These are phyloP conservation scores for Tephrocybe sp. DNA, from an alignment of 768 basidiomycete species.

Conservation along the genomic window DNA sequence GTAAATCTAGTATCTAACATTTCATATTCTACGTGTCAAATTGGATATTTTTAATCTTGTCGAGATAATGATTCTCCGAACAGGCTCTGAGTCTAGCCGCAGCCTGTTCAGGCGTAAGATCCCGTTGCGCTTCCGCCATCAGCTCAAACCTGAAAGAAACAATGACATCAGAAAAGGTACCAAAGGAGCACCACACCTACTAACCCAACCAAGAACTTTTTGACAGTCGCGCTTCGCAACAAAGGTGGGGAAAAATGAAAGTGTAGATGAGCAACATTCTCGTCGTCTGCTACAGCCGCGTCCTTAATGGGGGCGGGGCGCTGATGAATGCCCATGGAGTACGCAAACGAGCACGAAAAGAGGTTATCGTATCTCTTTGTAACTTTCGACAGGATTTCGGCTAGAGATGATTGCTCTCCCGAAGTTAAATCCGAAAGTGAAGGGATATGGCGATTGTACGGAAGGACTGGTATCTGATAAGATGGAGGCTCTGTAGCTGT, in stretches of 20 bases:
- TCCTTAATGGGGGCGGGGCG: conserved; percentile 53
- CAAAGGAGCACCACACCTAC: conserved; percentile 21
- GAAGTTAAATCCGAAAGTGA: conserved; percentile 60
- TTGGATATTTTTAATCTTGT: conserved; percentile 4
- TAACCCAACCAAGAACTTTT: conserved; percentile 90
- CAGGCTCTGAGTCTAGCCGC: conserved; percentile 59
- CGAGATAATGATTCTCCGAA: conserved; percentile 62
- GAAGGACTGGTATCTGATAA: conserved; percentile 52
- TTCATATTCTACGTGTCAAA: not conserved
- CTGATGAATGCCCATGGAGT: conserved; percentile 95
- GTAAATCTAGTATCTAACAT: conserved; percentile 29
- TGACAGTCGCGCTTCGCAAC: conserved; percentile 75
- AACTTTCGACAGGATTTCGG: conserved; percentile 62
- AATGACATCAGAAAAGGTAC: not conserved
- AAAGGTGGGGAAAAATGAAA: conserved; percentile 87
- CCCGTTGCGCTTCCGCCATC: conserved; percentile 89
- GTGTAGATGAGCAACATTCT: conserved; percentile 76
- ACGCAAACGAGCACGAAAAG: conserved; percentile 86
- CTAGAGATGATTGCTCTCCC: conserved; percentile 64
- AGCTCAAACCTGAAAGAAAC: conserved; percentile 68
- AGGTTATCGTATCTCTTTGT: conserved; percentile 77
- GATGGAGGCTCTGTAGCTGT: not conserved
- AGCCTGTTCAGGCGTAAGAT: conserved; percentile 88
- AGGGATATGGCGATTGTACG: conserved; percentile 76
- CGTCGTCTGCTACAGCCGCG: conserved; percentile 30